Evolutionary conservation across 805 yeast genomes (phyloP), one percentile per base, ranked within the genome.

Genomic region (Ogataea paraovalis): DNA sequence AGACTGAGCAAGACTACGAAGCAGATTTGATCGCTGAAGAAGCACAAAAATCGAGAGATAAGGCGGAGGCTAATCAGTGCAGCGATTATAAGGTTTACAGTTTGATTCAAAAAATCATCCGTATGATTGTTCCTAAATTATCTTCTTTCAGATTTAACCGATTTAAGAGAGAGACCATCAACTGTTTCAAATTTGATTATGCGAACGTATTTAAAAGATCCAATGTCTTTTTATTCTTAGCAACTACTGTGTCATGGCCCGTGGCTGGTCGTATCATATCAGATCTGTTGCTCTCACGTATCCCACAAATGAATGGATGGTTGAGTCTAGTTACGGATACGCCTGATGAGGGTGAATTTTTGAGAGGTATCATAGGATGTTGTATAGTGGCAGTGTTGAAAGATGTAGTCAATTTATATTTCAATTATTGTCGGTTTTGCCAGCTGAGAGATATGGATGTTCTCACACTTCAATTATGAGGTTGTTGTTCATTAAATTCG

Each of bases 301-400:
- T 60, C 12, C 59, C 67, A 2, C 42, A 45, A 13, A 33, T 69
- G 8, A 53, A 56, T 46, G 21, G 41, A 2, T 46, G 56, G 7
- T 46, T 65, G 6, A 56, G 57, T 47, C 51, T 44, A 19, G 46
- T 46, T 14, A 53, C 59, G 10, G 47, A 50, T 16, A 70, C 73
- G 0, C 74, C 76, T 1, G 73, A 70, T 51, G 73, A 71, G 46
- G 58, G 60, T 1, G 50, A 58, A 7, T 70, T 66, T 39, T 48
- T 66, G 1, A 44, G 66, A 19, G 70, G 71, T 43, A 20, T 71
- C n/a, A 25, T 68, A 5, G 74, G 73, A 1, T 63, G 72, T 50
- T 27, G 57, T 10, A 43, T 51, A 4, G 65, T 62, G 10, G 67
- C 61, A 0, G 10, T 70, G 2, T 3, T 54, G 1, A 67, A 69